Percentiles rank a stretch among this genome's conserved stretches.
These are phyloP conservation scores for Nevesoporus exiguus DNA, from an alignment of 768 basidiomycete species.

Conservation along the genomic window DNA sequence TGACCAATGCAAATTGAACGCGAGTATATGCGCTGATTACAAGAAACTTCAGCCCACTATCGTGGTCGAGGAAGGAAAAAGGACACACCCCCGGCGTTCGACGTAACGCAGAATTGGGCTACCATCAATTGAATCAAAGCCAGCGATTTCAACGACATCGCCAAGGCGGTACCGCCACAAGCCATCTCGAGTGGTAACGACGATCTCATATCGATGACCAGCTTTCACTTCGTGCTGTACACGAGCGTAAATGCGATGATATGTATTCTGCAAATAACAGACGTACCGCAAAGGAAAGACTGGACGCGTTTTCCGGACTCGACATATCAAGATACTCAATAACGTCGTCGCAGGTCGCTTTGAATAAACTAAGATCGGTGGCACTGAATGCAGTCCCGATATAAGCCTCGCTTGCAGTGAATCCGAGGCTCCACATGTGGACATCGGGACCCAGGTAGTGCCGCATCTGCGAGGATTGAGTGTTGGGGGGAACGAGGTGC, in stretches of 20 bases:
- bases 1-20: neutral
- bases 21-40: conserved; percentile 6
- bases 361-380: conserved; percentile 14
- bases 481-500: neutral
- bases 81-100: conserved; percentile 17
- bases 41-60: neutral
- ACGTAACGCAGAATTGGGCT: conserved; percentile 19
- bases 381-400: conserved; percentile 11
- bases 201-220: conserved; percentile 18
- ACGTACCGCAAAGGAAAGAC: conserved; percentile 13
- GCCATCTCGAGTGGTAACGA: conserved; percentile 19
- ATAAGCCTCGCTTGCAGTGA: conserved; percentile 16
- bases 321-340: conserved; percentile 20
- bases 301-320: conserved; percentile 11
- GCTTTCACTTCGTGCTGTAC: conserved; percentile 15
- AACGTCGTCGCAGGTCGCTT: conserved; percentile 13
- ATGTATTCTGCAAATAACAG: neutral
- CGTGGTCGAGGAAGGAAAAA: neutral
- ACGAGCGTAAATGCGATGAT: neutral
- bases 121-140: conserved; percentile 19
- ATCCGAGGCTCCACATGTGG: conserved; percentile 14
- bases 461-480: conserved; percentile 6
- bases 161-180: conserved; percentile 26
- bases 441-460: conserved; percentile 16
- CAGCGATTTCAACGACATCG: conserved; percentile 17